phyloP scores from a whole-genome alignment of 208 protist species.

The Trypanosoma mega region DNA sequence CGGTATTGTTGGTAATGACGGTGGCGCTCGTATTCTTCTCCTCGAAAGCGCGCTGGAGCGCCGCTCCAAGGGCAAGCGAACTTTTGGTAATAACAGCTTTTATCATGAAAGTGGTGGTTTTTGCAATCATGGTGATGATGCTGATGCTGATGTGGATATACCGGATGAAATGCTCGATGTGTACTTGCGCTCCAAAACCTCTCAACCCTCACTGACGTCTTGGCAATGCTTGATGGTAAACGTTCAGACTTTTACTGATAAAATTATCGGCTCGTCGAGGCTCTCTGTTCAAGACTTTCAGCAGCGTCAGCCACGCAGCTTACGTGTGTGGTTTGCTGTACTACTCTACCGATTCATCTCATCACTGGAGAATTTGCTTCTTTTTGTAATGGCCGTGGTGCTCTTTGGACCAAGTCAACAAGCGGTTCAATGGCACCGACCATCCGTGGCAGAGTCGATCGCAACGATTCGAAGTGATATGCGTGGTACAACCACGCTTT shows the following conservation, averaged over 20 bases:
- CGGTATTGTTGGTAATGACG: slow-evolving; percentile 20
- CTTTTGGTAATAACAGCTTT: too few species aligned
- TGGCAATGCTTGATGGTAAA: slow-evolving; percentile 1
- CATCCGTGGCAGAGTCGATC: slow-evolving; percentile 35
- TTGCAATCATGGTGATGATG: too few species aligned
- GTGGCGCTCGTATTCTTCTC: slow-evolving; percentile 21
- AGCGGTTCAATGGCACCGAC: slow-evolving; percentile 35
- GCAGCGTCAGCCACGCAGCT: background rate
- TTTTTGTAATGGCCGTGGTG: slow-evolving; percentile 63
- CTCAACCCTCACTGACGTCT: background rate
- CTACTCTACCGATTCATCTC: slow-evolving; percentile 12
- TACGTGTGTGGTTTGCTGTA: slow-evolving; percentile 15
- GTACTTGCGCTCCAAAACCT: slow-evolving; percentile 15
- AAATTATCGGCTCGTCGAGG: background rate
- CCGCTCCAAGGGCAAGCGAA: slow-evolving; percentile 6
- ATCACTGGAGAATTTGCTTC: slow-evolving; percentile 37
- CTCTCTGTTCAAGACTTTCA: slow-evolving; percentile 21
- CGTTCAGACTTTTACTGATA: background rate
- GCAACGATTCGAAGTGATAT: slow-evolving; percentile 40
- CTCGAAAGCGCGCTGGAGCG: slow-evolving; percentile 17
- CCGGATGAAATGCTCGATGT: slow-evolving; percentile 28
- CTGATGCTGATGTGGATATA: slow-evolving; percentile 22
- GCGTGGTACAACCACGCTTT: slow-evolving; percentile 48
- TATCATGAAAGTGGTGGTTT: too few species aligned
- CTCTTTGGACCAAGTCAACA: slow-evolving; percentile 70